These are phyloP conservation scores for Bisporella sp. DNA, from an alignment of 2,329 filamentous ascomycete genomes.

Conservation along the genomic window DNA sequence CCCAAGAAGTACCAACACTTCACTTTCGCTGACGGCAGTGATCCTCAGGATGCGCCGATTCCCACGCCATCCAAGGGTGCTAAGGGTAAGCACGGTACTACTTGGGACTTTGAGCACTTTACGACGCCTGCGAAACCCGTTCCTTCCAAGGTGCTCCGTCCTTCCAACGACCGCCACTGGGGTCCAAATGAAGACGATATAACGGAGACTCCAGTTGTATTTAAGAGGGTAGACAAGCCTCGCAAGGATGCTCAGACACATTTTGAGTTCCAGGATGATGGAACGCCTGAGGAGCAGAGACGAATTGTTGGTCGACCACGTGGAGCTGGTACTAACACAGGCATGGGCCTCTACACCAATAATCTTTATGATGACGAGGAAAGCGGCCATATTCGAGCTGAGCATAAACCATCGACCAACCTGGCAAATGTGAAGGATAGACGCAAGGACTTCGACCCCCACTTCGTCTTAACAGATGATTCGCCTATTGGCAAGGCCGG, in stretches of 20 bases:
- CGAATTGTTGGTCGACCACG: slow-evolving; percentile 40
- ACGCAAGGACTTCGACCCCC: slow-evolving; percentile 67
- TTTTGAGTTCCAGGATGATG: slow-evolving; percentile 78
- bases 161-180: slow-evolving; percentile 69
- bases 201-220: slow-evolving; percentile 49
- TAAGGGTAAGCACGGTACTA: slow-evolving; percentile 58
- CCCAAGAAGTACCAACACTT: slow-evolving; percentile 82
- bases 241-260: slow-evolving; percentile 76
- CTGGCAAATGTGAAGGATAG: slow-evolving; percentile 69
- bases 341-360: slow-evolving; percentile 69
- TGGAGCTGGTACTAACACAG: slow-evolving; percentile 57
- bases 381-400: slow-evolving; percentile 15
- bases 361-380: slow-evolving; percentile 58
- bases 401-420: not conserved
- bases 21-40: slow-evolving; percentile 64
- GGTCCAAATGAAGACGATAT: slow-evolving; percentile 62
- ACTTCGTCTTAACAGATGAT: slow-evolving; percentile 71
- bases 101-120: slow-evolving; percentile 89
- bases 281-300: slow-evolving; percentile 46
- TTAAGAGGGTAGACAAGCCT: slow-evolving; percentile 54
- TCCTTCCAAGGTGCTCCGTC: slow-evolving; percentile 45
- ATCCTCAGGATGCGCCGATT: slow-evolving; percentile 32
- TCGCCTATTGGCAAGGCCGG: slow-evolving; percentile 42
- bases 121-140: slow-evolving; percentile 69
- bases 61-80: slow-evolving; percentile 20